Conservation (phyloP, 73 alveolate genomes). For the Breviolum minutum region DNA sequence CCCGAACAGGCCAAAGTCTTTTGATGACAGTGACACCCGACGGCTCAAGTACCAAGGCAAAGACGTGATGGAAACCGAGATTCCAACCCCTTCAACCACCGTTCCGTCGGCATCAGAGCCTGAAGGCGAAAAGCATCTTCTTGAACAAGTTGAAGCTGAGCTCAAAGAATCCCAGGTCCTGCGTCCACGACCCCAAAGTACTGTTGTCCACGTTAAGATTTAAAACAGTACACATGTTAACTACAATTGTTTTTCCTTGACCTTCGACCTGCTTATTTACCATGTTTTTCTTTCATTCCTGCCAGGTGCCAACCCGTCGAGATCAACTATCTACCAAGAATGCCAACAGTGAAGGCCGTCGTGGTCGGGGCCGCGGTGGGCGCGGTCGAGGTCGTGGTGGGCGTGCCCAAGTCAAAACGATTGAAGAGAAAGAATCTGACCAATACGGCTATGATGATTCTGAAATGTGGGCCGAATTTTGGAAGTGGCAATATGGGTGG, state of each 20-base stretch:
- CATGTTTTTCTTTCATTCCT: neutral
- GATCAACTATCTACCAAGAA: neutral
- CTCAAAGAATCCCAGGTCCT: neutral
- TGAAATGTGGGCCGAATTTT: neutral
- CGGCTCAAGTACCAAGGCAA: neutral
- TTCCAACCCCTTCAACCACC: neutral
- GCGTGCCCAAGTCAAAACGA: neutral
- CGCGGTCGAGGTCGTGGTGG: neutral
- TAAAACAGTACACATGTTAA: too few species aligned
- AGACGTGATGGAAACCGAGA: neutral
- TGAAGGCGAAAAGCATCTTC: neutral
- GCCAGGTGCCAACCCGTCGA: neutral
- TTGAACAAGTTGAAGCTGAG: neutral
- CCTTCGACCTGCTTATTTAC: too few species aligned
- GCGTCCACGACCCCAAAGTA: too few species aligned
- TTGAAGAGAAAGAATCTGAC: neutral
- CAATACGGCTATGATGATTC: neutral
- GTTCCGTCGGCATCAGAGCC: neutral
- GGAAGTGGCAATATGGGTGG: neutral
- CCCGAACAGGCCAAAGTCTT: neutral
- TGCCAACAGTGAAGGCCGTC: neutral
- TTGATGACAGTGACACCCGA: neutral
- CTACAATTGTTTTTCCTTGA: neutral
- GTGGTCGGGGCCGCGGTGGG: conserved; percentile 4
- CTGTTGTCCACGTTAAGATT: too few species aligned